Base-by-base conservation (phyloP, 2,329 filamentous ascomycete genomes). In the Cladobotryum mycophilum region DNA sequence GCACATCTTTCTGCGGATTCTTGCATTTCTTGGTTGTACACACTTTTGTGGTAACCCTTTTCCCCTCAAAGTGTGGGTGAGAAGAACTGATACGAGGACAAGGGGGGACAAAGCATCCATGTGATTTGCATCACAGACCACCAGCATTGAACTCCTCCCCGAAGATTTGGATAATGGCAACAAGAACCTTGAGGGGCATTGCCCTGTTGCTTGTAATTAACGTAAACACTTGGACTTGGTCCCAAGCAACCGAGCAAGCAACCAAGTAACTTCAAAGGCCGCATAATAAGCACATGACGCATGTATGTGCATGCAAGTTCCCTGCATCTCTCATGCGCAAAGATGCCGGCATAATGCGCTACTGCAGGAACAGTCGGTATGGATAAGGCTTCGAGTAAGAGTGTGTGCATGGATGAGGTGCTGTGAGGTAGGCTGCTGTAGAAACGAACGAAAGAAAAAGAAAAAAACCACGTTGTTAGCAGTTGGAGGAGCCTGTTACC, bases 311-410 rank as follows among this genome's bases (percentile, higher is more conserved):
- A 30, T 30, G 25, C 25, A 30, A 30, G 33, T 35, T 36, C 12
- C 44, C 36, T 48, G 46, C 38, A 47, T 44, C 33, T n/a, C 37
- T 38, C 40, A 51, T 22, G 45, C 30, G 42, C 40, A 47, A 41
- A 38, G 45, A 22, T 30, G 12, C 18, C 36, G 45, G 41, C 20
- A 48, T 15, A 25, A 52, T 34, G 18, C 50, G 45, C 50, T 52
- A 52, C 50, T 52, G 50, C 50, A 52, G 50, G 50, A 52, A 52
- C 50, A 20, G 25, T 30, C 25, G 25, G 25, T 30, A 30, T 30
- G 25, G 25, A 6, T 30, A 30, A 30, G 25, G 25, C 25, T 30
- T 30, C 25, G 6, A 4, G 25, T 30, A 30, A 30, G 6, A 30
- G 25, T 30, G 25, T 30, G 25, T 30, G 25, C 25, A 18, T 42